A percentile compares a stretch with the other conserved stretches of the same genome.
Evolutionary conservation across 345 rosid species (phyloP).

Genomic region (Hibiscus tridactylites): DNA sequence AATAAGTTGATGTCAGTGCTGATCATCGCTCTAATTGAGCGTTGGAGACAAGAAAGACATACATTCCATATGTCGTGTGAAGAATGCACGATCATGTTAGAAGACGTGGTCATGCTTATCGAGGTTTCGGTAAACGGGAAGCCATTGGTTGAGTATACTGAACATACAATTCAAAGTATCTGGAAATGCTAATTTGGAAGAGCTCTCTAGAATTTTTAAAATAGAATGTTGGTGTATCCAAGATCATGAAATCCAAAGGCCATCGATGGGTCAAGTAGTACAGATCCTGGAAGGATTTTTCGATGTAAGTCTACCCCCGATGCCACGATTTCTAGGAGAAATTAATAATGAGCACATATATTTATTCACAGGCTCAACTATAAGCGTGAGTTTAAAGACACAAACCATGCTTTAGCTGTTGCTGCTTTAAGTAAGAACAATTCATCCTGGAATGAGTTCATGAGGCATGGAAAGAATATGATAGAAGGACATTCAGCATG

Average conservation of each 20-base stretch:
- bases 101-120: no score
- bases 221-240: conserved; percentile 84
- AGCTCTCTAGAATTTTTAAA: conserved; percentile 49
- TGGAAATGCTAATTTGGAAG: conserved; percentile 35
- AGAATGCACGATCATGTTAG: no score
- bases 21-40: no score
- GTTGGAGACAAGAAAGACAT: no score
- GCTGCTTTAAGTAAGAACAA: conserved; percentile 23
- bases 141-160: no score
- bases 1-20: no score
- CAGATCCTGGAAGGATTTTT: conserved; percentile 68
- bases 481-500: neutral
- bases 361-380: conserved; percentile 36
- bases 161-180: neutral
- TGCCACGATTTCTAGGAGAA: conserved; percentile 54
- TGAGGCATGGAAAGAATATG: neutral
- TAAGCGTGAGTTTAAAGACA: conserved; percentile 27
- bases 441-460: conserved; percentile 9
- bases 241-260: conserved; percentile 67
- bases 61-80: no score
- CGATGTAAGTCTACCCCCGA: conserved; percentile 45
- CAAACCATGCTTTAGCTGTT: conserved; percentile 17
- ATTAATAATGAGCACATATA: conserved; percentile 24
- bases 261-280: conserved; percentile 75
- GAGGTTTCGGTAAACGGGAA: no score